phyloP scores from a whole-genome alignment of 2,329 filamentous ascomycete species.

The Arthrobotrys sinensis region DNA sequence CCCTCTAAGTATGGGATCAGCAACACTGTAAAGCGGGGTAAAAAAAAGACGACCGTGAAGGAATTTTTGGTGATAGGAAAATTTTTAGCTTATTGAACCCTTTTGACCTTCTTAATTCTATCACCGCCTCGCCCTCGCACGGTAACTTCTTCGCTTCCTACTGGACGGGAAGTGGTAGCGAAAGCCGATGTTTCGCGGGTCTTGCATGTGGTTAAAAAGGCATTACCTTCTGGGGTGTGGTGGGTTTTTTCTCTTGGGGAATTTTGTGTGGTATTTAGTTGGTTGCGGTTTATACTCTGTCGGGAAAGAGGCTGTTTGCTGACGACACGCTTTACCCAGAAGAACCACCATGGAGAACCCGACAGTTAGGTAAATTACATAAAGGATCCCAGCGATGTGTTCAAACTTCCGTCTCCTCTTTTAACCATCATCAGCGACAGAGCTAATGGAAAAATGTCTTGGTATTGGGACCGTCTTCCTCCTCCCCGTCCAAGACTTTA shows the following conservation, averaged over 20 bases:
- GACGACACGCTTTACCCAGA: conserved; percentile 49
- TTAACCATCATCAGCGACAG: conserved; percentile 44
- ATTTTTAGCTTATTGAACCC: conserved; percentile 36
- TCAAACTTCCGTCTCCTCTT: conserved; percentile 57
- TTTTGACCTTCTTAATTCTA: conserved; percentile 59
- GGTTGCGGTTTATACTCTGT: conserved; percentile 40
- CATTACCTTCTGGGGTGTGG: conserved; percentile 10
- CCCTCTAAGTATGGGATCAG: conserved; percentile 33
- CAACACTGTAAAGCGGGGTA: conserved; percentile 53
- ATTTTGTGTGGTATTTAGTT: conserved; percentile 24
- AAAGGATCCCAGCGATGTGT: conserved; percentile 50
- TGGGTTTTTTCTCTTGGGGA: conserved; percentile 49
- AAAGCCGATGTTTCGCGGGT: conserved; percentile 60
- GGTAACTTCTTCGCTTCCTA: conserved; percentile 61
- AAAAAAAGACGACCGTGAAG: conserved; percentile 14
- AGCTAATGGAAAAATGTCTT: conserved; percentile 51
- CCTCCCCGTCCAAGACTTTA: conserved; percentile 23
- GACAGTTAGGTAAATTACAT: conserved; percentile 58
- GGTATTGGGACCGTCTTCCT: conserved; percentile 28
- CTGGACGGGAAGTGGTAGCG: conserved; percentile 60
- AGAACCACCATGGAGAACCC: conserved; percentile 41
- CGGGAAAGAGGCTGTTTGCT: conserved; percentile 48
- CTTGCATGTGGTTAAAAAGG: conserved; percentile 47
- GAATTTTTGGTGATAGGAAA: conserved; percentile 24
- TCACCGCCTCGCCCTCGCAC: conserved; percentile 55